Base-by-base conservation (phyloP, 225 moss, liverwort and hornwort genomes). In the Sphagnum tenellum region DNA sequence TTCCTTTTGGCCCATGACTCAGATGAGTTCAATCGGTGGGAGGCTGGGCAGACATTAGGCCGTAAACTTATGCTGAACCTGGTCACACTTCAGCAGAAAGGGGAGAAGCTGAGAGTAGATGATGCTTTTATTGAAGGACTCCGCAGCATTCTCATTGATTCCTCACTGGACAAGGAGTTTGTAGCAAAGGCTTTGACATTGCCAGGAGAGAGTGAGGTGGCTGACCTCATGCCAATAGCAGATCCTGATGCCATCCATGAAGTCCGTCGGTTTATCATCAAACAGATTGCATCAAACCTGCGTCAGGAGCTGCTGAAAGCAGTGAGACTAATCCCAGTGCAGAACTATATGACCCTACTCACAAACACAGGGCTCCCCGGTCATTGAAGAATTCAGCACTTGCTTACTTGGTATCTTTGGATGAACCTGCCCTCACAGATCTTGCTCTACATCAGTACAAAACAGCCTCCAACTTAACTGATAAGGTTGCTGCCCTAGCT, bases 21-120 rank as follows among this genome's bases (percentile, higher is more conserved):
- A 11, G 92, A 96, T 75, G 82, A 87, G 65, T 92, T 96, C 66
- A 96, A 92, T 60, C 77, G 91, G 90, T 96, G 95, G 95, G 95
- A 96, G 76, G 88, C 95, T 69, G 92, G 88, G 45, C 95, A 96
- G 77, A 92, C 83, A 9, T 64, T 96, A 10, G 78, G 92, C 63
- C 82, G 92, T 48, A 88, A 96, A 75, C 76, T 92, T 61, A 73
- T 96, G 64, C 83, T 96, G 48, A 85, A 90, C 67, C 81, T 96
- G 12, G 77, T 96, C 45, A 70, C 81, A 47, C 68, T 74, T 45
- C 79, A 88, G 49, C 89, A 96, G 67, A 85, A 80, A 63, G 77
- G 83, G 63, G 80, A 90, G 57, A 69, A 77, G 8, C 79, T 92
- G 12, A 78, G 60, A 50, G 76, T 92, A 45, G 61, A 75, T 56